Conservation (phyloP, 140 eudicot genomes). For the Flaveria floridana region DNA sequence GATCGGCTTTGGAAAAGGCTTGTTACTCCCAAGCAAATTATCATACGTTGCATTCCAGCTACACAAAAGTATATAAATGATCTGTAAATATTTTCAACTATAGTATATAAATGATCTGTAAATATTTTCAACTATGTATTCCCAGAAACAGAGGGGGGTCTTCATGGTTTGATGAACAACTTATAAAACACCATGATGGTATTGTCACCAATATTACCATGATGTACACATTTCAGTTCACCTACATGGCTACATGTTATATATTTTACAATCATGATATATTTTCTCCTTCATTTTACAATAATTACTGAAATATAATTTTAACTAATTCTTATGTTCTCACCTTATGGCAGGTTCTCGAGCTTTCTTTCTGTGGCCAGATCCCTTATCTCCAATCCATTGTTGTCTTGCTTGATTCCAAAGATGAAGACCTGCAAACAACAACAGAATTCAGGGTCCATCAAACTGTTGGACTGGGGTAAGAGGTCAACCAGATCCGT, state of each 20-base stretch:
- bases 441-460: constrained; percentile 7
- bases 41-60: constrained; percentile 83
- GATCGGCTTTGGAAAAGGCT: constrained; percentile 58
- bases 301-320: background rate
- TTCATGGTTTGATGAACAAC: no score
- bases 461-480: background rate
- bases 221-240: background rate
- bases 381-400: constrained; percentile 70
- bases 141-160: no score
- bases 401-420: constrained; percentile 93
- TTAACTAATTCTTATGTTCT: background rate
- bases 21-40: constrained; percentile 65
- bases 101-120: background rate
- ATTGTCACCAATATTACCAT: constrained; percentile 18
- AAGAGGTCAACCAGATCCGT: background rate
- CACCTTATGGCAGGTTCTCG: constrained; percentile 80
- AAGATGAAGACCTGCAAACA: constrained; percentile 63
- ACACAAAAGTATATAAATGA: constrained; percentile 16
- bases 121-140: background rate
- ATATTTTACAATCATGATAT: background rate
- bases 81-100: background rate
- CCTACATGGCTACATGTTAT: constrained; percentile 2
- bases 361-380: constrained; percentile 39
- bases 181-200: background rate
- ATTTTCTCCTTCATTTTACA: background rate